A percentile compares a stretch with the other conserved stretches of the same genome.
phyloP scores from a whole-genome alignment of 768 basidiomycete species.

The Leucogyrophana mollusca region DNA sequence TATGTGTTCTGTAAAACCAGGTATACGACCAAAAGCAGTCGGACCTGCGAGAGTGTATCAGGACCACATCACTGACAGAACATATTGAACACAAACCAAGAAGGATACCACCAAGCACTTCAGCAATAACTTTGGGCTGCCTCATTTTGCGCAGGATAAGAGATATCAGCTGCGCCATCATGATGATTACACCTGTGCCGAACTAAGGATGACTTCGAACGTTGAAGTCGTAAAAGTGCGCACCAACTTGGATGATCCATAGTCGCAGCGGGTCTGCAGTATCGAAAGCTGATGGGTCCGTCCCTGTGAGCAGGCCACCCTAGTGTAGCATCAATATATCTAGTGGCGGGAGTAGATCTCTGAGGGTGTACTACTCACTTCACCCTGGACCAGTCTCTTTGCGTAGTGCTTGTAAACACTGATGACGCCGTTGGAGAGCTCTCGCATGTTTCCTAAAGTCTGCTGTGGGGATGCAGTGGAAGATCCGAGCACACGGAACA shows the following conservation, averaged over 20 bases:
- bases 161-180: constrained; percentile 73
- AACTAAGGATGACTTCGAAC: background rate
- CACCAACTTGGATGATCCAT: constrained; percentile 81
- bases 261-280: constrained; percentile 66
- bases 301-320: constrained; percentile 76
- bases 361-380: background rate
- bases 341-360: too few relatives aligned
- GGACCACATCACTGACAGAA: too few relatives aligned
- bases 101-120: constrained; percentile 88
- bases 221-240: constrained; percentile 18
- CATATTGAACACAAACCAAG: constrained; percentile 45
- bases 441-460: constrained; percentile 24
- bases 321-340: constrained; percentile 20
- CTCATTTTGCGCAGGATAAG: constrained; percentile 68
- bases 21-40: constrained; percentile 76
- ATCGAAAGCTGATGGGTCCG: constrained; percentile 69
- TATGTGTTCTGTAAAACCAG: constrained; percentile 82
- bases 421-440: constrained; percentile 49
- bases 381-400: too few relatives aligned
- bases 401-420: background rate
- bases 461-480: too few relatives aligned
- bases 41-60: too few relatives aligned
- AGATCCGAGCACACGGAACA: too few relatives aligned
- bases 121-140: constrained; percentile 86
- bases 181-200: constrained; percentile 72